Conservation (phyloP, 1,284 basidiomycete genomes). For the Ceratobasidium sp. region DNA sequence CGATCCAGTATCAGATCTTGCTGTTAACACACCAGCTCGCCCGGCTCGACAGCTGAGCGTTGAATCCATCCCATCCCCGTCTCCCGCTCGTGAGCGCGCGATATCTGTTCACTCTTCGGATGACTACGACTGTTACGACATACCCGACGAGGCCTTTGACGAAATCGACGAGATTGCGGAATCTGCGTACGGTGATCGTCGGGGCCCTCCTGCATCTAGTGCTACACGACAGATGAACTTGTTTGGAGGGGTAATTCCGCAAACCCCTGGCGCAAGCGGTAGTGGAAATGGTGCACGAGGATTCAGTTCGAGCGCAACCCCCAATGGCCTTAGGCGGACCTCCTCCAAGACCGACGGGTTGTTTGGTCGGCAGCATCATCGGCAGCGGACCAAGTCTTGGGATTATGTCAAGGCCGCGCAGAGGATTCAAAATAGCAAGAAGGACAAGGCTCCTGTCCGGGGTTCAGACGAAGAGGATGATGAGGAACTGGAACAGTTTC, state of each 20-base stretch:
- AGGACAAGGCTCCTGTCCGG: conserved; percentile 34
- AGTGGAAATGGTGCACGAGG: conserved; percentile 13
- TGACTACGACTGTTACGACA: conserved; percentile 38
- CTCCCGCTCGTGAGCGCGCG: conserved; percentile 26
- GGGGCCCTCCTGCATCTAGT: conserved; percentile 13
- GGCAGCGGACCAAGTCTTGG: conserved; percentile 40
- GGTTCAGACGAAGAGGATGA: conserved; percentile 23
- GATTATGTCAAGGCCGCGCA: conserved; percentile 37
- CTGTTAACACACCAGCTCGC: conserved; percentile 1
- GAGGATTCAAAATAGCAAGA: conserved; percentile 24
- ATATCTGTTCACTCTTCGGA: conserved; percentile 40
- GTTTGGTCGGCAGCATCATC: conserved; percentile 38
- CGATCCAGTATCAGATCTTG: conserved; percentile 20
- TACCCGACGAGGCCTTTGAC: conserved; percentile 38
- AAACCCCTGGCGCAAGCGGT: conserved; percentile 36
- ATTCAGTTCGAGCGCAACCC: conserved; percentile 24
- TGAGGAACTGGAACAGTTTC: conserved; percentile 40
- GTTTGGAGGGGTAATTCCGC: conserved; percentile 34
- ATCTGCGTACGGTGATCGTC: conserved; percentile 20
- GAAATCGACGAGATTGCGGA: conserved; percentile 41
- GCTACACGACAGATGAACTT: conserved; percentile 40
- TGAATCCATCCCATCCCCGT: conserved; percentile 37
- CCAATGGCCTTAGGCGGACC: conserved; percentile 8
- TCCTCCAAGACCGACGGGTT: conserved; percentile 32
- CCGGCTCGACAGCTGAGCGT: conserved; percentile 19